Evolutionary conservation across 306 rosid genomes (phyloP), one percentile per base, ranked within the genome.

Genomic region (Medicago lupulina): DNA sequence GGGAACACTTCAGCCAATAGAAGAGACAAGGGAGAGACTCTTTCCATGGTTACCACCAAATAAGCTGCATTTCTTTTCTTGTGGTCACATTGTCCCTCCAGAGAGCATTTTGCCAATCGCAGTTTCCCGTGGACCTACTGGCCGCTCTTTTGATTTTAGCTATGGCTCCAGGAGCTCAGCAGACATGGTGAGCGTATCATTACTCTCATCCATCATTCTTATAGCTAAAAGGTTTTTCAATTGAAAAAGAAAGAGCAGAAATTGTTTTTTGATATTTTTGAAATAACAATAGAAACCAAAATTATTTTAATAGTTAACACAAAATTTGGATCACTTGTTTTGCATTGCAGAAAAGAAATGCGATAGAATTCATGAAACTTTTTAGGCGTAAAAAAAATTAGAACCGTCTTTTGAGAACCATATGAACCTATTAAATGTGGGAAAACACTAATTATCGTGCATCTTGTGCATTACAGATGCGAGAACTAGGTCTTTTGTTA

Each of bases 1-100:
- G 31, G 96, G 97, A 73, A 95, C 98, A 60, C 87, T 92, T 74
- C 97, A 90, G 76, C 98, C 98, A 66, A 86, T 89, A 79, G 98
- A 92, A 84, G 98, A 95, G 86, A 89, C 92, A 61, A 83, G 95
- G 83, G 98, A 87, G 79, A 84, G 97, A 70, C 96, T 95, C 73
- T 92, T 95, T 84, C 96, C 96, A 19, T 81, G 88, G 89, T 74
- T 95, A 80, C 90, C 87, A 61, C 85, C 62, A 10, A 63, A 88
- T 63, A 81, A 84, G 79, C 80, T 94, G 84, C 88, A 87, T 41
- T 95, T 95, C 83, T 95, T 95, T 86, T 89, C 98, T 39, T 92
- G 97, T 21, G 87, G 86, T 71, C 98, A 95, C 66, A 95, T 95
- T 76, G 91, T 95, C 55, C 88, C 97, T 76, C 91, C 96, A 0